Evolutionary conservation across 352 stramenopile genomes (phyloP), one percentile per base, ranked within the genome.

Genomic region (Vaucheria bursata): DNA sequence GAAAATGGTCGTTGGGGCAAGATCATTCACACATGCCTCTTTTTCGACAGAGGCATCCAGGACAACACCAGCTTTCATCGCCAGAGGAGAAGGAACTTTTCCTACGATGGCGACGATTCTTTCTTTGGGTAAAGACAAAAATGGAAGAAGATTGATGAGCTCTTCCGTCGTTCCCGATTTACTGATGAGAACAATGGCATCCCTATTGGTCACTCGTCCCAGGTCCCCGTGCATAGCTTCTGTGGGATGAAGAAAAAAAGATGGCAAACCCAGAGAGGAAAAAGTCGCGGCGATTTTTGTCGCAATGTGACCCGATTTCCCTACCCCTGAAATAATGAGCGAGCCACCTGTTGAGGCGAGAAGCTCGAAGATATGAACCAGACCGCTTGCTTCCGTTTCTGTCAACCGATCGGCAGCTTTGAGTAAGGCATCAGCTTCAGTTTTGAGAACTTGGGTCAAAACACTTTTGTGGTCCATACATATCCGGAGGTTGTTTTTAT

Each of bases 161-260:
- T 59, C 45, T 59, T 59, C 45, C 45, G 45, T 59, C 12, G 45
- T 59, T 18, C 45, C 45, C 12, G 45, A 59, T 25, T 59, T 59
- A 59, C 45, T 59, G 12, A 59, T 18, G 12, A 59, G 45, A 18
- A 59, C 12, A 18, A 59, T 59, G 12, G 25, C 45, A 59, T 59
- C 45, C 18, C 12, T 18, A 18, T 59, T 59, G 25, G 45, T 59
- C 45, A 59, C 45, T 59, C 45, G 45, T 18, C 45, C 45, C 18
- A 59, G 45, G 25, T 59, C 45, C 18, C 45, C 45, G 25, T 59
- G 45, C 45, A 59, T 59, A 25, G 45, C 45, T 59, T 59, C 45
- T 18, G 45, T 59, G 18, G 45, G 45, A 59, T 59, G 45, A 59
- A 59, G 45, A 59, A 59, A 59, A 59, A 59, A 59, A 59, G 12